These are phyloP conservation scores for Trichosanthes cucumerina DNA, from an alignment of 306 rosid species.

Conservation along the genomic window DNA sequence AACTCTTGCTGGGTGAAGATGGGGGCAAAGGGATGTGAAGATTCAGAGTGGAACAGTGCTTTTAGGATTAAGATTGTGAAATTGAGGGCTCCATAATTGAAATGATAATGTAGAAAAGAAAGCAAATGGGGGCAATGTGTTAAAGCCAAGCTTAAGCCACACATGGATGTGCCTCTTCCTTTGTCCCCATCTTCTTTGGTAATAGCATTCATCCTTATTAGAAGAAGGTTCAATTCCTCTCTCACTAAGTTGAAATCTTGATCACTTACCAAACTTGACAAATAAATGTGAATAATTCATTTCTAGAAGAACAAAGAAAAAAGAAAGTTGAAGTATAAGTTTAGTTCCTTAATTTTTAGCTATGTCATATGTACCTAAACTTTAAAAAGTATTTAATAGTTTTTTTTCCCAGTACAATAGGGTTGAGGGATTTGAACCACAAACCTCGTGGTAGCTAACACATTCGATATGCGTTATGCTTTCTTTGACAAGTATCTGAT, in stretches of 20 bases:
- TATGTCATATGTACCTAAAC: too few relatives aligned
- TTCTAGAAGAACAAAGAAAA: not conserved
- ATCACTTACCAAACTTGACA: not conserved
- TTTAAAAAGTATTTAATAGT: too few relatives aligned
- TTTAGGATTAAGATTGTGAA: slow-evolving; percentile 3
- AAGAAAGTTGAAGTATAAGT: not conserved
- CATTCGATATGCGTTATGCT: too few relatives aligned
- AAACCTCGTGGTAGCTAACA: too few relatives aligned
- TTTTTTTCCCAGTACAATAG: too few relatives aligned
- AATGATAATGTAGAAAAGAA: slow-evolving; percentile 9
- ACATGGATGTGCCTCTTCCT: slow-evolving; percentile 13
- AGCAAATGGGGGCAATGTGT: slow-evolving; percentile 27
- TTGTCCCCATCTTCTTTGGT: slow-evolving; percentile 12
- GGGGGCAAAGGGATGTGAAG: slow-evolving; percentile 11
- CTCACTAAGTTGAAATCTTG: not conserved
- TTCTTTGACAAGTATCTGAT: too few relatives aligned
- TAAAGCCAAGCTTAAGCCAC: slow-evolving; percentile 7
- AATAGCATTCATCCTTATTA: slow-evolving; percentile 1
- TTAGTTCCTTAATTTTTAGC: too few relatives aligned
- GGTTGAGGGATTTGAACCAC: too few relatives aligned
- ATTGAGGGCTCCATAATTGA: slow-evolving; percentile 12
- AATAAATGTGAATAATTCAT: not conserved
- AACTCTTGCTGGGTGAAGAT: not conserved
- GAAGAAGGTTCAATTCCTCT: not conserved
- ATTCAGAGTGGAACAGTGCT: not conserved